Evolutionary conservation across 179 eudicot species (phyloP), one percentile per base, ranked within the genome.

Genomic region (Silene noctiflora): DNA sequence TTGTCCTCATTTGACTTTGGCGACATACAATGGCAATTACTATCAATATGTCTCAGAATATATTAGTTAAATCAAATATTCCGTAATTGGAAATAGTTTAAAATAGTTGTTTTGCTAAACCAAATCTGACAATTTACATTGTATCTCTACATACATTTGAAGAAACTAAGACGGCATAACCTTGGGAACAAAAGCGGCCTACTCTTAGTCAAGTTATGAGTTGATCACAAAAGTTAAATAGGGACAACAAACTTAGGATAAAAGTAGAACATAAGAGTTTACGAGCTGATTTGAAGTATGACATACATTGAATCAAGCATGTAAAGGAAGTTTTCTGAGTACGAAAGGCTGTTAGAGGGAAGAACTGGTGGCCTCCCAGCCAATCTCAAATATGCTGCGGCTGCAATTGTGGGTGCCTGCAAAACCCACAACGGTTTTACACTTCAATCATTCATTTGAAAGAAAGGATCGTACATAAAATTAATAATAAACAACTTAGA

Each of bases 221-320:
- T 55, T 17, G 51, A 55, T 4, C 59, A 55, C n/a, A 55, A 55
- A 55, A 14, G 59, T 7, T n/a, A 55, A 27, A 29, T 3, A 24
- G 20, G 25, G 67, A 63, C 35, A 33, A 66, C 16, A 69, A n/a
- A 69, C 19, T 7, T 68, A 21, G 46, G 29, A 44, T 46, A 31
- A 31, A 25, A 11, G 16, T 21, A 69, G 19, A 12, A 21, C 59
- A 48, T 8, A 69, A 69, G 55, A 20, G 59, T 27, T 48, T 31
- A 20, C 56, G 44, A 27, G 33, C 44, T 24, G 46, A 51, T 11
- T 64, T n/a, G 20, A 44, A 46, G 78, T 55, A 60, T 35, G 73
- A 81, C 99, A 75, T 93, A 96, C 99, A 96, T 62, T 71, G 99
- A 96, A 82, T 96, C 99, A 46, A 93, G 92, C 98, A 93, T 95